phyloP scores from a whole-genome alignment of 352 stramenopile species.

The Globisporangium solare region DNA sequence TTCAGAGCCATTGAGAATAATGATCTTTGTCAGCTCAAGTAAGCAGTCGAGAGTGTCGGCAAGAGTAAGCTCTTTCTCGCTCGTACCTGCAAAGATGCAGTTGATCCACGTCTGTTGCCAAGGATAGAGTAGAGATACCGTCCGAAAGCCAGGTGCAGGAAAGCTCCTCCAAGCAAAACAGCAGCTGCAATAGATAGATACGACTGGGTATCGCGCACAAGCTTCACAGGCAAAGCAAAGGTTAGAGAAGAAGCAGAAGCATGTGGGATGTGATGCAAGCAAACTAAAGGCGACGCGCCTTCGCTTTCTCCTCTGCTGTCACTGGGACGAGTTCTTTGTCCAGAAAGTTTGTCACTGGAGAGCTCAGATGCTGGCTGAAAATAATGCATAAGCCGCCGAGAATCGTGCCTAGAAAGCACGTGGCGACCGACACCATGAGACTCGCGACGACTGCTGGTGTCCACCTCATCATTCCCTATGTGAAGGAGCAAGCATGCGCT shows the following conservation, averaged over 20 bases:
- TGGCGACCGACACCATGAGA: constrained; percentile 45
- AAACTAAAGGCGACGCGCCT: constrained; percentile 20
- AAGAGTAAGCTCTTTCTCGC: neutral
- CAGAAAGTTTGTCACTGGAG: constrained; percentile 44
- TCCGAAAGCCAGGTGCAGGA: constrained; percentile 32
- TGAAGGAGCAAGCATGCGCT: neutral
- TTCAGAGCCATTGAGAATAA: constrained; percentile 12
- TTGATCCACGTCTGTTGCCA: constrained; percentile 42
- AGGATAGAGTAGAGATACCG: constrained; percentile 43
- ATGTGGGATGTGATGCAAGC: neutral
- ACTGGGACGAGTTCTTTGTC: constrained; percentile 39
- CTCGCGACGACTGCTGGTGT: constrained; percentile 48
- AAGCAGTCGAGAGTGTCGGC: neutral
- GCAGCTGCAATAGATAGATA: constrained; percentile 31
- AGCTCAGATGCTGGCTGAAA: constrained; percentile 33
- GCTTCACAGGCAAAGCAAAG: constrained; percentile 15
- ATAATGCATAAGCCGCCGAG: constrained; percentile 58
- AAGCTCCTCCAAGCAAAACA: constrained; percentile 31
- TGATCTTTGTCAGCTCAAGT: neutral
- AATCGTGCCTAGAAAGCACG: constrained; percentile 42
- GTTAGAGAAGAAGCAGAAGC: neutral
- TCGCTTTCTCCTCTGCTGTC: constrained; percentile 25
- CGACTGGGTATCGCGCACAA: constrained; percentile 33
- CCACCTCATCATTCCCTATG: constrained; percentile 21
- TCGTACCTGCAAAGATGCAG: constrained; percentile 58